A percentile compares a stretch with the other conserved stretches of the same genome.
Conservation (phyloP, 768 basidiomycete species). For the Mycena pura region DNA sequence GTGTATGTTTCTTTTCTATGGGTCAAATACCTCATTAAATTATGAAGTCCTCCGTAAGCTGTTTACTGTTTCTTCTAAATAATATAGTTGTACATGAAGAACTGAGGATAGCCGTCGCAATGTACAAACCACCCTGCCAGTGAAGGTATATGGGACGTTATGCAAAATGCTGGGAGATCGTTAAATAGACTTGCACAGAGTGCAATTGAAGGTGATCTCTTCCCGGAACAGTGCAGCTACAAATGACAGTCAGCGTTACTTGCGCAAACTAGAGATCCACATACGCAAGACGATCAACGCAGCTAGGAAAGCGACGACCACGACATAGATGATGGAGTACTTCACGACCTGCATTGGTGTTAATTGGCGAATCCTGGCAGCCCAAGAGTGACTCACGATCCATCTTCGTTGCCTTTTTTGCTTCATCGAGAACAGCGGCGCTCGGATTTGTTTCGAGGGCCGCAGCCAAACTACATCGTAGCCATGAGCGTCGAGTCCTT, state of each 20-base stretch:
- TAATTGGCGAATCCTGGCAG: slow-evolving; percentile 7
- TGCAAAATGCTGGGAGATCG: slow-evolving; percentile 44
- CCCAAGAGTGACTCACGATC: slow-evolving; percentile 63
- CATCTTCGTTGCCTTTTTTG: slow-evolving; percentile 91
- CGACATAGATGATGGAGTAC: slow-evolving; percentile 82
- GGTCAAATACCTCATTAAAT: too few relatives aligned
- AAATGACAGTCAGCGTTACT: slow-evolving; percentile 25
- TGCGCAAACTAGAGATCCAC: slow-evolving; percentile 39
- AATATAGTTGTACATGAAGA: slow-evolving; percentile 26
- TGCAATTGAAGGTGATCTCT: slow-evolving; percentile 78
- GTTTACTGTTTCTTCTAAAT: slow-evolving; percentile 11
- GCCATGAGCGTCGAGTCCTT: background rate
- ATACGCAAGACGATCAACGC: slow-evolving; percentile 84
- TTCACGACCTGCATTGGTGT: slow-evolving; percentile 65
- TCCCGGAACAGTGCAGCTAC: slow-evolving; percentile 84
- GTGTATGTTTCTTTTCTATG: too few relatives aligned
- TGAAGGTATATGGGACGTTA: slow-evolving; percentile 31
- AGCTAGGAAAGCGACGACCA: slow-evolving; percentile 78
- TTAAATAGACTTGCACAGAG: slow-evolving; percentile 87
- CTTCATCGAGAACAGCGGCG: slow-evolving; percentile 93
- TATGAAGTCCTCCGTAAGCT: too few relatives aligned
- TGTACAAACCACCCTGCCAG: slow-evolving; percentile 19
- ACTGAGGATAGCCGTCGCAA: slow-evolving; percentile 23
- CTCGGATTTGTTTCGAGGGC: slow-evolving; percentile 91
- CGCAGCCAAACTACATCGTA: slow-evolving; percentile 83